These are phyloP conservation scores for Alloascoidea hylecoeti DNA, from an alignment of 805 yeast genomes.

Conservation along the genomic window DNA sequence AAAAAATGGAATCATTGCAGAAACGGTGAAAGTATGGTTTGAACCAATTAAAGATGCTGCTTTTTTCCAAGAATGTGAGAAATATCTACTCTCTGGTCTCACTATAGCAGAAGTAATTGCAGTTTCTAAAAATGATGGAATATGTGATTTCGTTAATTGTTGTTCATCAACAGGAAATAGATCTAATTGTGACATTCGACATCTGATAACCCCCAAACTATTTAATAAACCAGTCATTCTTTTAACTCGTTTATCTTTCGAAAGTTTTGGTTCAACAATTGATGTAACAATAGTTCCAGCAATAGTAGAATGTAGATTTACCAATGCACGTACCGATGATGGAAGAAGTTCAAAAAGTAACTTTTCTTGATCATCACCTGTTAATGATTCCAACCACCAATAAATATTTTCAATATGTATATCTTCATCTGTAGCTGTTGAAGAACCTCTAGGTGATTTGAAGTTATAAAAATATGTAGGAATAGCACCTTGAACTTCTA, in stretches of 20 bases:
- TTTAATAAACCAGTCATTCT: constrained; percentile 57
- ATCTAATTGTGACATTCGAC: constrained; percentile 48
- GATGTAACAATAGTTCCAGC: constrained; percentile 50
- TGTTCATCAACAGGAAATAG: constrained; percentile 25
- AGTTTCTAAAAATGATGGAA: constrained; percentile 80
- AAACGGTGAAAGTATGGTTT: constrained; percentile 10
- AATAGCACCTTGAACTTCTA: constrained; percentile 56
- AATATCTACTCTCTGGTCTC: constrained; percentile 69
- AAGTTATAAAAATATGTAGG: constrained; percentile 45
- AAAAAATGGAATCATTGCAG: constrained; percentile 13
- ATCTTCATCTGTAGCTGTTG: constrained; percentile 28
- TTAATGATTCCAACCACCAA: constrained; percentile 50
- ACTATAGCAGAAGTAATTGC: constrained; percentile 61
- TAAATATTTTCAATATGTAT: constrained; percentile 56
- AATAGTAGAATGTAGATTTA: constrained; percentile 55
- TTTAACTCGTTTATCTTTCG: constrained; percentile 43
- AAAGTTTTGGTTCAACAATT: constrained; percentile 43
- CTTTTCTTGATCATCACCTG: constrained; percentile 28
- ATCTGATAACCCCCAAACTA: constrained; percentile 46
- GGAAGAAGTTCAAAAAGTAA: constrained; percentile 43
- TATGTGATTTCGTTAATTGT: constrained; percentile 10
- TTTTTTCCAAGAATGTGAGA: constrained; percentile 53
- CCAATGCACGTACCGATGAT: constrained; percentile 45
- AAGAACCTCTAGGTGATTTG: constrained; percentile 15
- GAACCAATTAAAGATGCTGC: constrained; percentile 26